Conservation (phyloP, 129 eudicot species). For the Dittrichia graveolens region DNA sequence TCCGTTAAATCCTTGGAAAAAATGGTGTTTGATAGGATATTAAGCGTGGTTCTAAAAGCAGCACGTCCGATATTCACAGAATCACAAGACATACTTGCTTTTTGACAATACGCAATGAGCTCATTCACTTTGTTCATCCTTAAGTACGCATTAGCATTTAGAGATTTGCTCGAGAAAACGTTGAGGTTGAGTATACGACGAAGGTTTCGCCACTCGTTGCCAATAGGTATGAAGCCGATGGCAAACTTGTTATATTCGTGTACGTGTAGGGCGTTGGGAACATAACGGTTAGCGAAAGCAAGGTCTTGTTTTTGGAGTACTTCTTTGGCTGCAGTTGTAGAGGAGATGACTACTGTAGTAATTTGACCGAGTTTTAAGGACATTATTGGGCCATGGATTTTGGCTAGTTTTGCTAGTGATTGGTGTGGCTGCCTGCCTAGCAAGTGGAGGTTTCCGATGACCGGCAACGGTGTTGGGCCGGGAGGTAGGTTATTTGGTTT, state of each 20-base stretch:
- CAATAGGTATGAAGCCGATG: slow-evolving; percentile 50
- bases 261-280: slow-evolving; percentile 44
- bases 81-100: slow-evolving; percentile 29
- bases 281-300: slow-evolving; percentile 34
- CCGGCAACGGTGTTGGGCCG: slow-evolving; percentile 55
- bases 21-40: slow-evolving; percentile 49
- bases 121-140: slow-evolving; percentile 53
- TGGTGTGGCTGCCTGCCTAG: slow-evolving; percentile 54
- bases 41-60: slow-evolving; percentile 47
- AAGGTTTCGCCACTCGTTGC: slow-evolving; percentile 46
- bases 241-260: slow-evolving; percentile 38
- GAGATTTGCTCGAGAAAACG: slow-evolving; percentile 41
- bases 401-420: slow-evolving; percentile 45
- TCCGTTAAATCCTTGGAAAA: slow-evolving; percentile 56
- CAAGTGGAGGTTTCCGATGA: slow-evolving; percentile 53
- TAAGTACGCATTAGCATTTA: slow-evolving; percentile 46
- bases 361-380: slow-evolving; percentile 45
- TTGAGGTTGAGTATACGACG: slow-evolving; percentile 42
- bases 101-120: slow-evolving; percentile 36
- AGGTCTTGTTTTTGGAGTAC: slow-evolving; percentile 59
- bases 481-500: slow-evolving; percentile 46
- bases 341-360: slow-evolving; percentile 53
- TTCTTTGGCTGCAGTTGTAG: slow-evolving; percentile 45
- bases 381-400: slow-evolving; percentile 55
- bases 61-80: slow-evolving; percentile 56